These are phyloP conservation scores for Penicillium paxilli DNA, from an alignment of 495 filamentous ascomycete species.

Conservation along the genomic window DNA sequence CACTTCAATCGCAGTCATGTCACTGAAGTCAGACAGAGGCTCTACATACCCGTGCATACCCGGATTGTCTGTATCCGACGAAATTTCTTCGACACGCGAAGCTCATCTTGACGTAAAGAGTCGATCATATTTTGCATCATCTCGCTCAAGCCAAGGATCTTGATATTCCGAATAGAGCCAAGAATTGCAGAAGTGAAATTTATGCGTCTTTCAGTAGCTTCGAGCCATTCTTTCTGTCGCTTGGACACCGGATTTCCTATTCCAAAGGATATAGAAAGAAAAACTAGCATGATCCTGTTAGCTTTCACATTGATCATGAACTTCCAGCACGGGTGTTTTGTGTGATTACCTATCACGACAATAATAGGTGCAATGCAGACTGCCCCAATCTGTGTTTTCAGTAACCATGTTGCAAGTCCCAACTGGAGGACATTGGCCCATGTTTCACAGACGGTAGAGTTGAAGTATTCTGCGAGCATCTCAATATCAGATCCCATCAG, in stretches of 20 bases:
- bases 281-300: not conserved
- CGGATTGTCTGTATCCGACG: conserved; percentile 9
- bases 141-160: conserved; percentile 18
- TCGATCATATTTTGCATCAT: conserved; percentile 10
- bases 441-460: conserved; percentile 44
- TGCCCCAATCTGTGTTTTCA: conserved; percentile 52
- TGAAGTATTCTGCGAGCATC: conserved; percentile 40
- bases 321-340: not conserved
- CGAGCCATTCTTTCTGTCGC: conserved; percentile 52
- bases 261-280: conserved; percentile 22
- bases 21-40: not conserved
- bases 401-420: conserved; percentile 50
- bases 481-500: conserved; percentile 61
- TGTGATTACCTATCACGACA: conserved; percentile 39
- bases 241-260: conserved; percentile 42
- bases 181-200: conserved; percentile 34
- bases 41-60: conserved; percentile 11
- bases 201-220: conserved; percentile 53
- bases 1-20: too few relatives aligned
- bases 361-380: conserved; percentile 47
- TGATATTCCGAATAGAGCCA: conserved; percentile 21
- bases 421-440: conserved; percentile 58
- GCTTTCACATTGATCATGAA: not conserved
- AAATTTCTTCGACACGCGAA: conserved; percentile 15
- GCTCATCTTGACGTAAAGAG: conserved; percentile 12